Conservation (phyloP, 2,329 filamentous ascomycete genomes). For the Rugonectria rugulosa region DNA sequence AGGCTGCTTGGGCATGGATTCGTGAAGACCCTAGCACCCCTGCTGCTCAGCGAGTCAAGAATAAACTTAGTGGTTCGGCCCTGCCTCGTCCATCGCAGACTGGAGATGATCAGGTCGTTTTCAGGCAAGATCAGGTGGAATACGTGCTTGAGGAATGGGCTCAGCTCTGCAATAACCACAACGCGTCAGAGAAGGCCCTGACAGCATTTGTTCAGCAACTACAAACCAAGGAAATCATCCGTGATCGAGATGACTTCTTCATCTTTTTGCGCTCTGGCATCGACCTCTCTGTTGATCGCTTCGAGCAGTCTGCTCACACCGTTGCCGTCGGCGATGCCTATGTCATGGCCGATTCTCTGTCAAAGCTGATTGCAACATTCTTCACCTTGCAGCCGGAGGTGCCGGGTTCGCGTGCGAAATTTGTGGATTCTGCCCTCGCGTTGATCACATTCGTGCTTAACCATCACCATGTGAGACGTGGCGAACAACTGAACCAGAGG, state of each 20-base stretch:
- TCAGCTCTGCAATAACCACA: conserved; percentile 78
- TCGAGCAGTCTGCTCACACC: conserved; percentile 73
- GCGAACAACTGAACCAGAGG: conserved; percentile 83
- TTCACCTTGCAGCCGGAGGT: conserved; percentile 75
- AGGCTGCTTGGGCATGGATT: conserved; percentile 84
- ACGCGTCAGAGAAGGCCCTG: conserved; percentile 74
- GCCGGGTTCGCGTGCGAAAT: conserved; percentile 69
- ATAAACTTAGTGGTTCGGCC: conserved; percentile 59
- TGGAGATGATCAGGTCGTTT: conserved; percentile 59
- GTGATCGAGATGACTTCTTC: conserved; percentile 77
- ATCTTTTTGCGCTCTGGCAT: conserved; percentile 83
- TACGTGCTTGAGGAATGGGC: conserved; percentile 98
- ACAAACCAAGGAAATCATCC: conserved; percentile 76
- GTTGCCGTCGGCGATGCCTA: conserved; percentile 66
- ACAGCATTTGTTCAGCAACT: conserved; percentile 85
- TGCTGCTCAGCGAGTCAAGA: conserved; percentile 75
- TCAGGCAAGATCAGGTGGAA: conserved; percentile 83
- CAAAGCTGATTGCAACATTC: conserved; percentile 79
- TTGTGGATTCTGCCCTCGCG: conserved; percentile 80
- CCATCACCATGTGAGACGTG: conserved; percentile 82
- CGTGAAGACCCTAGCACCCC: conserved; percentile 71
- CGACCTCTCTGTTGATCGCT: conserved; percentile 79
- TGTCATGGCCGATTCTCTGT: conserved; percentile 77
- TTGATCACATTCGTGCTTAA: conserved; percentile 83
- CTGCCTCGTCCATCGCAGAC: conserved; percentile 49